Evolutionary conservation across 2,329 filamentous ascomycete species (phyloP), one percentile per base, ranked within the genome.

Genomic region (Pyrenophora seminiperda): DNA sequence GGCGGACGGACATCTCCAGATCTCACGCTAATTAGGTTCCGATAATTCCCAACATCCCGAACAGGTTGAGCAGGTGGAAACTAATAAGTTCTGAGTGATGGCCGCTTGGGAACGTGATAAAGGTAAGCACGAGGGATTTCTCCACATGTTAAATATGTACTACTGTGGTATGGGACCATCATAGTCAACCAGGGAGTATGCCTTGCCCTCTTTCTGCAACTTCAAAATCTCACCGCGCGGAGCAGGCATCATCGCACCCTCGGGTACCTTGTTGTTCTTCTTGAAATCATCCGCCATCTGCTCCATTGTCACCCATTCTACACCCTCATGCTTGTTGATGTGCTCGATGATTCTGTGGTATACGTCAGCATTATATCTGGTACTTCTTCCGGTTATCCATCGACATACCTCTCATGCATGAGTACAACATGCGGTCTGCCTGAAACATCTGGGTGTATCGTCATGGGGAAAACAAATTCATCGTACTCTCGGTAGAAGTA

Each of bases 401-500:
- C 10, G 14, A 63, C 71, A 59, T 69, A 83, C 80, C 85, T 79
- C 71, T 90, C 86, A 56, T 90, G 85, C 87, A 90, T 89, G 5
- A 89, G 74, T 20, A 91, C 61, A 0, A 85, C 88, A 70, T 91
- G 88, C 0, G 88, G 88, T 14, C 86, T 78, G 0, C 88, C 88
- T 22, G 55, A 62, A 5, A 72, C 70, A 61, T 91, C 88, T 0
- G 88, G 88, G 68, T 91, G 88, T 29, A 90, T 86, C 0, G 88
- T 91, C 71, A 91, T 87, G 0, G 88, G 87, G 61, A 91, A 90
- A 43, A 90, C 81, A 54, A 90, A 90, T 59, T 89, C 85, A 59
- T 91, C 87, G 55, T 89, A 87, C 69, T 91, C 86, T 20, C 87
- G 78, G 67, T 91, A 91, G 63, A 88, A 90, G 71, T 90, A 90